Evolutionary conservation across 768 basidiomycete genomes (phyloP).

Genomic region (Tephrocybe sp.): DNA sequence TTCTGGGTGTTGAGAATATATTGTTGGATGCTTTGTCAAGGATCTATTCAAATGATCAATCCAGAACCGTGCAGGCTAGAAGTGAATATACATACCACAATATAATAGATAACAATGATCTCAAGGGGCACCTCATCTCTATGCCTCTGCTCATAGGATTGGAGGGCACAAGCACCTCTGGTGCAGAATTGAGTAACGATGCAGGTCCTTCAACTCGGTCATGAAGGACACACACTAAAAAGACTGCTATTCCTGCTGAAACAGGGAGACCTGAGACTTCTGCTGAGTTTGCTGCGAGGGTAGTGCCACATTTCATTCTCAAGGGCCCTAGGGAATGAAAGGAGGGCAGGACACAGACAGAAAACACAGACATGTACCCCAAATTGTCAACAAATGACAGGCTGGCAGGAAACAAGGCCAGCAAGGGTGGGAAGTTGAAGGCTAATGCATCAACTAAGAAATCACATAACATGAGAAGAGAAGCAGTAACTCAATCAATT

Average conservation of each 20-base stretch:
- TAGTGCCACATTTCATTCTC: slow-evolving; percentile 14
- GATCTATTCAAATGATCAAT: slow-evolving; percentile 8
- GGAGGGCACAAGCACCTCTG: slow-evolving; percentile 3
- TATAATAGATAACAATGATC: background rate
- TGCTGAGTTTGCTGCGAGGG: slow-evolving; percentile 5
- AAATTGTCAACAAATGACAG: too few species aligned
- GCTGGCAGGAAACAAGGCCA: too few species aligned
- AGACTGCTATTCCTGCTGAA: background rate
- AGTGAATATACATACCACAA: slow-evolving; percentile 17
- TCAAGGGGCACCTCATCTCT: background rate
- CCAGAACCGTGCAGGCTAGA: slow-evolving; percentile 7
- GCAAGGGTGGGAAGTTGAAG: too few species aligned
- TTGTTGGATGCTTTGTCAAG: background rate
- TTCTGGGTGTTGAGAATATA: slow-evolving; percentile 2
- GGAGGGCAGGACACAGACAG: slow-evolving; percentile 15
- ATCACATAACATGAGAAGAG: too few species aligned
- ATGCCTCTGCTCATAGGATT: slow-evolving; percentile 5
- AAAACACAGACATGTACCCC: too few species aligned
- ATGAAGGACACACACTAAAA: background rate
- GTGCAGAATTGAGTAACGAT: too few species aligned
- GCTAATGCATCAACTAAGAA: too few species aligned
- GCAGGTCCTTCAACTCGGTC: background rate
- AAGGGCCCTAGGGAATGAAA: slow-evolving; percentile 11
- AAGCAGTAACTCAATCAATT: too few species aligned
- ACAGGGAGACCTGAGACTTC: background rate